A percentile compares a stretch with the other conserved stretches of the same genome.
Conservation (phyloP, 1,139 yeast species). For the Saccharomyces hybrid region DNA sequence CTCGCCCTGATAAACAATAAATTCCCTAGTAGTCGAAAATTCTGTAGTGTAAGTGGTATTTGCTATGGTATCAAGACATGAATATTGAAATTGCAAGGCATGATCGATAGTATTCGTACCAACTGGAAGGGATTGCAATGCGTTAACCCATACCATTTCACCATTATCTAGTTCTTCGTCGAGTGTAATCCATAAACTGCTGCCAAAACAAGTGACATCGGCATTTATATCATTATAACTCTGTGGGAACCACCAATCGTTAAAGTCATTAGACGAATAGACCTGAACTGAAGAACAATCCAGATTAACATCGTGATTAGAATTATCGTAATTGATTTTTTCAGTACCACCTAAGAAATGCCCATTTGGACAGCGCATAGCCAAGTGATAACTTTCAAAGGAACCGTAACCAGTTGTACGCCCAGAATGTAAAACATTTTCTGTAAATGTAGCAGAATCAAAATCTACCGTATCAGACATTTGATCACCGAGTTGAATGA, state of each 20-base stretch:
- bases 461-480: conserved; percentile 26
- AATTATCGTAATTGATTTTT: conserved; percentile 21
- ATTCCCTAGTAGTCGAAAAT: conserved; percentile 13
- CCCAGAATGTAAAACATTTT: conserved; percentile 20
- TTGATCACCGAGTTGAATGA: conserved; percentile 15
- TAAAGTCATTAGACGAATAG: conserved; percentile 24
- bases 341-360: conserved; percentile 26
- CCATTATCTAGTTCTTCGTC: conserved; percentile 16
- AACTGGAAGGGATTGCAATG: conserved; percentile 19
- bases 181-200: conserved; percentile 16
- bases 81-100: conserved; percentile 17
- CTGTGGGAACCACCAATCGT: conserved; percentile 31
- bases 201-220: conserved; percentile 19
- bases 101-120: conserved; percentile 21
- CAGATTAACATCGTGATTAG: conserved; percentile 17
- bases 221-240: conserved; percentile 13
- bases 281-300: conserved; percentile 29
- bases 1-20: conserved; percentile 17
- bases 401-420: conserved; percentile 30
- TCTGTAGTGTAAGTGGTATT: conserved; percentile 22
- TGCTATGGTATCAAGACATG: conserved; percentile 27
- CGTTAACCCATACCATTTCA: conserved; percentile 25
- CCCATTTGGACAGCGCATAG: conserved; percentile 30
- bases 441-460: conserved; percentile 15
- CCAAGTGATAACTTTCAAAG: conserved; percentile 30